Base-by-base conservation (phyloP, 2,329 filamentous ascomycete genomes). In the Curvularia eragrostidis region DNA sequence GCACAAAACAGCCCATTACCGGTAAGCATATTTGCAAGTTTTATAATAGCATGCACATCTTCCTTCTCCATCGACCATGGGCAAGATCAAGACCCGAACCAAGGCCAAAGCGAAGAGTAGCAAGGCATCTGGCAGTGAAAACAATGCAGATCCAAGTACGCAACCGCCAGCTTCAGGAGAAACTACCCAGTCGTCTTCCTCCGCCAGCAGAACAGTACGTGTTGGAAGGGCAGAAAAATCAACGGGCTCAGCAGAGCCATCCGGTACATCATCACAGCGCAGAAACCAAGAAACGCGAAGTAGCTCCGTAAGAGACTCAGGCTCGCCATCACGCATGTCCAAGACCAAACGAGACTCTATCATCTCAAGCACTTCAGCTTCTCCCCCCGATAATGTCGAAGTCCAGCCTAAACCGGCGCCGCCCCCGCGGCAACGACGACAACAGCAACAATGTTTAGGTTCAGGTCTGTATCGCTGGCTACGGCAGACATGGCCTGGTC, bases 401-500 rank as follows among this genome's bases (percentile, higher is more conserved):
- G 12, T 44, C 5, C 46, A 53, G 7, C 8, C 18, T 5, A 34
- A 34, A 34, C 32, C 28, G 5, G 6, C 32, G 12, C 28, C 28
- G 9, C 28, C 28, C 9, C 28, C 1, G 2, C 28, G 28, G 9
- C 28, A 12, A 7, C 28, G 9, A n/a, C 28, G 28, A 9, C 28
- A 12, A 7, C 28, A 3, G n/a, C n/a, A n/a, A n/a, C n/a, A n/a
- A n/a, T n/a, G n/a, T 12, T 30, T 30, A 30, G 28, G 10, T 12
- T 3, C 28, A 30, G 3, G 12, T 15, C 15, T 52, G 3, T 57
- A 19, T 30, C 48, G 48, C 2, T 56, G 19, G 32, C 47, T 52
- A 3, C 9, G 39, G 5, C 12, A 30, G n/a, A 70, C 66, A 66
- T 70, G 65, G 68, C 71, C 69, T 8, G 71, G 65, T 50, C 68